Base-by-base conservation (phyloP, 1,284 basidiomycete species). In the Pseudozyma flocculosa region DNA sequence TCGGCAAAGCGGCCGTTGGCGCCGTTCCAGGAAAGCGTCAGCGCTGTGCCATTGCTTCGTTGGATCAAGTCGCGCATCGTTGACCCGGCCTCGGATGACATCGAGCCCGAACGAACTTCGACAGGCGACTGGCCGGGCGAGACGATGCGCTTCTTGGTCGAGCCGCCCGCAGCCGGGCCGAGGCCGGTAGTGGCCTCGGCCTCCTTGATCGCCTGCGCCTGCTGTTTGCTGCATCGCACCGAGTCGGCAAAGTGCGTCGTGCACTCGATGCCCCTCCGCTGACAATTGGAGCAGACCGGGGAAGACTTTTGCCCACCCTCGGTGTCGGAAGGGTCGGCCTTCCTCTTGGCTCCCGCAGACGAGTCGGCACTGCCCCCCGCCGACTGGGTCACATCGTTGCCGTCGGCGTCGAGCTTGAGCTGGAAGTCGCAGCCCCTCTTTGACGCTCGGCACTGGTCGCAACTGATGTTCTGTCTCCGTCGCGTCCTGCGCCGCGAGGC, bases 161-260 rank as follows among this genome's bases (percentile, higher is more conserved):
- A 10, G 45, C 13, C 5, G 22, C 8, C n/a, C n/a, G n/a, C n/a
- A n/a, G n/a, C n/a, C n/a, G n/a, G n/a, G n/a, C n/a, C n/a, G n/a
- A n/a, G n/a, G n/a, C n/a, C n/a, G n/a, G n/a, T n/a, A n/a, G n/a
- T 40, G 4, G 9, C 14, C 32, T 34, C 18, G 3, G 50, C 40
- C 15, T 65, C 61, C 41, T 56, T 60, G 53, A 38, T 45, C 4
- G 38, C 48, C 38, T 50, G 48, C 9, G 61, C 54, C 14, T 60
- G 50, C 36, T 59, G 54, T 44, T 66, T 66, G 59, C 53, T 66
- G 40, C 48, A 53, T 17, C 59, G 46, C 5, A 62, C 59, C 34
- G 63, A 66, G 42, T 66, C 59, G 43, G 59, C 63, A 51, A 66
- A 66, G 45, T 58, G 53, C 50, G 63, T 66, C 38, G 63, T 66